Percentiles rank a stretch among this genome's conserved stretches.
phyloP scores from a whole-genome alignment of 1,284 basidiomycete species.

The Puccinia novopanici region DNA sequence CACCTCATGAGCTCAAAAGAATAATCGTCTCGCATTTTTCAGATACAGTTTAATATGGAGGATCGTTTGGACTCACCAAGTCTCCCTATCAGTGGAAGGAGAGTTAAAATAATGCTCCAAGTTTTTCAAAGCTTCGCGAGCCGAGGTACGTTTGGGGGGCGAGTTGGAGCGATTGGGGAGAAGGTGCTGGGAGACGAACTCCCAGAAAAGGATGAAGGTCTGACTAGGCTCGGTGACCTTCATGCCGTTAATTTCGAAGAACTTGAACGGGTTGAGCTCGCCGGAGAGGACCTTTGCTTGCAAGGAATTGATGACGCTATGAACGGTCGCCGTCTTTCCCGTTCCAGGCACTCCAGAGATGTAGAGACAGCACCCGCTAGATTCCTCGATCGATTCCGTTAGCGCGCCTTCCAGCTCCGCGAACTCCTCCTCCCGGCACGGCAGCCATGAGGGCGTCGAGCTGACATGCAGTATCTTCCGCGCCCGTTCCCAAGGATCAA shows the following conservation, averaged over 20 bases:
- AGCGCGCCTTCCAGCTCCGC: slow-evolving; percentile 74
- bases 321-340: slow-evolving; percentile 97
- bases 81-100: slow-evolving; percentile 55
- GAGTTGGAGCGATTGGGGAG: not conserved
- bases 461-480: slow-evolving; percentile 91
- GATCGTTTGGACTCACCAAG: slow-evolving; percentile 53
- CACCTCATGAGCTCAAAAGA: not conserved
- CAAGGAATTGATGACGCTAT: slow-evolving; percentile 82
- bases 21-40: not conserved
- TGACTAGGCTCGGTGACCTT: slow-evolving; percentile 83
- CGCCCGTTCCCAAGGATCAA: slow-evolving; percentile 80
- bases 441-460: slow-evolving; percentile 82
- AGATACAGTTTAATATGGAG: not conserved
- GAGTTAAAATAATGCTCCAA: slow-evolving; percentile 56
- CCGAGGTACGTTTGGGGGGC: slow-evolving; percentile 45
- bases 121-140: slow-evolving; percentile 54
- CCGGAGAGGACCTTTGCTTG: slow-evolving; percentile 76
- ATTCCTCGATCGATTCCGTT: slow-evolving; percentile 83
- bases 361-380: slow-evolving; percentile 91
- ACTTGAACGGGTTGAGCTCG: slow-evolving; percentile 91
- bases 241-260: slow-evolving; percentile 97
- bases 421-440: slow-evolving; percentile 88
- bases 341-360: slow-evolving; percentile 97
- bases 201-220: slow-evolving; percentile 86
- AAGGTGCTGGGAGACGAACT: slow-evolving; percentile 65